Evolutionary conservation across 441 rosid genomes (phyloP), one percentile per base, ranked within the genome.

Genomic region (Gossypium gossypioides): DNA sequence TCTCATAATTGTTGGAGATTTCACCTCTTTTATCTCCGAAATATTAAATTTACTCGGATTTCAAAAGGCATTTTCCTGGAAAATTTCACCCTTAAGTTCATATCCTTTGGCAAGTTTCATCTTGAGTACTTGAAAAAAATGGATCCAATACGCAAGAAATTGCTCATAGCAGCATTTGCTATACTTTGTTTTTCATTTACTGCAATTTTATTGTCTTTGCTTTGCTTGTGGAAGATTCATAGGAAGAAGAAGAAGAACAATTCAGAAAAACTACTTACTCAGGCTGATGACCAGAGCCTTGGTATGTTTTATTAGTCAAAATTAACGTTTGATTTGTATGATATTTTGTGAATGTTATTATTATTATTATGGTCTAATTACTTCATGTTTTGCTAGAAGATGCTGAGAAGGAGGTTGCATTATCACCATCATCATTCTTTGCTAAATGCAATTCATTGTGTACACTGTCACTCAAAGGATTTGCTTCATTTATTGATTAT

Each of bases 401-500:
- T 24, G 8, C 62, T 40, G 12, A 3, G 37, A 57, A 12, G 4
- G 62, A 18, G 37, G 6, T 57, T 24, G 9, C 62, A 10, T 12
- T 24, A 4, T 12, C 34, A 24, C 16, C 62, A 57, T 24, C 15
- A 40, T 40, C 44, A 40, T 8, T 40, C 15, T 57, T 57, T 12
- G 62, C 8, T 12, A 58, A n/a, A 12, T 24, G 6, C 29, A 10
- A 3, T 24, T 58, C 37, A 0, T 57, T 57, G 16, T 4, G 8
- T n/a, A 12, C 37, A 58, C 9, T 58, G 13, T 10, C 29, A 21
- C 3, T 22, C n/a, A 1, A 22, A 21, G 60, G 60, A 22, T 10
- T 21, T 18, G 83, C 77, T 72, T 58, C 90, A 19, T 76, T 87
- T 74, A 84, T 91, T 15, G 97, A 93, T 42, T 91, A 87, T 76